These are phyloP conservation scores for Lophiostoma macrostomum DNA, from an alignment of 495 filamentous ascomycete species.

Conservation along the genomic window DNA sequence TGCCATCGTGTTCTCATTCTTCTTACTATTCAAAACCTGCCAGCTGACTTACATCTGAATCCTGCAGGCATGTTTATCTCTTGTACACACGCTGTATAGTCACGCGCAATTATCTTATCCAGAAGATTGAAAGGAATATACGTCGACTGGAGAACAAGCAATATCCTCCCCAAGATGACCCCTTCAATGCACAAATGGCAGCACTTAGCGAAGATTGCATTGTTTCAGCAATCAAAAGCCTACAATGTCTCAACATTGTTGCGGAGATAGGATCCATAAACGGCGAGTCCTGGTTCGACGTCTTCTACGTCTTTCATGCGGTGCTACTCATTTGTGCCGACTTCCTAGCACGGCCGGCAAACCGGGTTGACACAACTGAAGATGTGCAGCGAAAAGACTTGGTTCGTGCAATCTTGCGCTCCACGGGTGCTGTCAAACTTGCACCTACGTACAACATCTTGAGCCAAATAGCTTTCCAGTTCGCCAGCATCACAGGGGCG, in stretches of 20 bases:
- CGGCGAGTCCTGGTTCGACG: background rate
- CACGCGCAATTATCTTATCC: too few relatives aligned
- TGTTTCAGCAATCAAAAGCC: background rate
- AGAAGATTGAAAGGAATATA: background rate
- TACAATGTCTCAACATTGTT: background rate
- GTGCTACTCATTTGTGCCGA: background rate
- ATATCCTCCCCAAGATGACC: background rate
- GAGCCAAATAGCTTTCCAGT: background rate
- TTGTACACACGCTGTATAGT: too few relatives aligned
- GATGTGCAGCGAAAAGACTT: background rate
- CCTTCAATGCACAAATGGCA: background rate
- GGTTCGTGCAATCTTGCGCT: background rate
- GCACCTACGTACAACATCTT: conserved; percentile 2
- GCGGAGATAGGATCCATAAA: background rate
- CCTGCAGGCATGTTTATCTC: too few relatives aligned
- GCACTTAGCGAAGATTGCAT: background rate
- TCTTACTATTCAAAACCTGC: too few relatives aligned
- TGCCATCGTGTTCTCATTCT: too few relatives aligned
- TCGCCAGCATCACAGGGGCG: background rate
- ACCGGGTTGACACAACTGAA: background rate
- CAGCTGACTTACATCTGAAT: too few relatives aligned
- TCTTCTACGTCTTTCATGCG: background rate
- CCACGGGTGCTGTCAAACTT: background rate
- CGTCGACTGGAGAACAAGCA: background rate
- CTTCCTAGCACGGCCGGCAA: background rate